Evolutionary conservation across 2,329 filamentous ascomycete genomes (phyloP).

Genomic region (Epichloe elymi): DNA sequence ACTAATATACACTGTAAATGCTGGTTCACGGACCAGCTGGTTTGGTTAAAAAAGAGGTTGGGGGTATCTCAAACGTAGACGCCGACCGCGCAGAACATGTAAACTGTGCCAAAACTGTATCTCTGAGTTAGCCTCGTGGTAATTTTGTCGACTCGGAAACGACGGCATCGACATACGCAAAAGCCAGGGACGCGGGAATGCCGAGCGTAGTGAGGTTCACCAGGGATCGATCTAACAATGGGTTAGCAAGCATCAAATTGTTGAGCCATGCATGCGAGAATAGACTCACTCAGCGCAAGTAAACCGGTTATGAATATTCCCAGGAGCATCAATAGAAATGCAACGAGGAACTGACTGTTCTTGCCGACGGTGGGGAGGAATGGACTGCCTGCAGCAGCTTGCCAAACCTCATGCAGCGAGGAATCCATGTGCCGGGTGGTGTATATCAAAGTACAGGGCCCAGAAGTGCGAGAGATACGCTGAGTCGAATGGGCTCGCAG

Average conservation of each 20-base stretch:
- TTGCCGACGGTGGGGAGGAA: slow-evolving; percentile 74
- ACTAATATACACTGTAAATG: slow-evolving; percentile 24
- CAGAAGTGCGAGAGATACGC: not conserved
- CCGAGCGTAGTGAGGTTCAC: slow-evolving; percentile 65
- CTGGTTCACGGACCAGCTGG: slow-evolving; percentile 6
- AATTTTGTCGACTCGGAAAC: not conserved
- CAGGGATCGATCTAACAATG: slow-evolving; percentile 59
- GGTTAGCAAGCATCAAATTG: not conserved
- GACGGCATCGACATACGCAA: slow-evolving; percentile 54
- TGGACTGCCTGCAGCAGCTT: slow-evolving; percentile 76
- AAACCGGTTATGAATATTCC: slow-evolving; percentile 62
- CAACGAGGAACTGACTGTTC: slow-evolving; percentile 70
- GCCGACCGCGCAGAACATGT: slow-evolving; percentile 97
- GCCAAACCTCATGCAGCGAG: slow-evolving; percentile 82
- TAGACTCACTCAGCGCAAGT: slow-evolving; percentile 87
- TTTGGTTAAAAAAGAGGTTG: slow-evolving; percentile 6
- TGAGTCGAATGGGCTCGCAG: not conserved
- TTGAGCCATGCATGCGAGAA: not conserved
- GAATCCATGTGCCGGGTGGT: slow-evolving; percentile 50
- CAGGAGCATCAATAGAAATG: slow-evolving; percentile 58
- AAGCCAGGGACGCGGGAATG: slow-evolving; percentile 72
- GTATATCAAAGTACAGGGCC: not conserved
- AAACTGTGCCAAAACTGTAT: slow-evolving; percentile 76
- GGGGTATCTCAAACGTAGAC: slow-evolving; percentile 78
- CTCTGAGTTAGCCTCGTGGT: slow-evolving; percentile 9